Evolutionary conservation across 352 stramenopile genomes (phyloP).

Genomic region (Pythium phragmiticola): DNA sequence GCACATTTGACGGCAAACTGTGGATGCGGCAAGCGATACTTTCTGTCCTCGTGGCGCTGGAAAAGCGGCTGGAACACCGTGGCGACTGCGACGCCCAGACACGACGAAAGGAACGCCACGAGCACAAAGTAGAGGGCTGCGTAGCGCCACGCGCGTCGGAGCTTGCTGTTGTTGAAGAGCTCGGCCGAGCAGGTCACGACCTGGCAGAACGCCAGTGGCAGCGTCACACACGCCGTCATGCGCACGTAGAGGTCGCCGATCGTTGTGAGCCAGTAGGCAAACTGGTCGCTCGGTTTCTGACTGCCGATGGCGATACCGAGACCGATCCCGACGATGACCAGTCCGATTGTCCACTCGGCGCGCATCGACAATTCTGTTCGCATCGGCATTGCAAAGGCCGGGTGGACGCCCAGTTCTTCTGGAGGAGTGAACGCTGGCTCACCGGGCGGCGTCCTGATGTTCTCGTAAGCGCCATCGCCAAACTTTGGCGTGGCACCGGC

Average conservation of each 20-base stretch:
- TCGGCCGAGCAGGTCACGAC: constrained; percentile 54
- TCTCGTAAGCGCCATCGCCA: constrained; percentile 39
- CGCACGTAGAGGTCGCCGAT: constrained; percentile 58
- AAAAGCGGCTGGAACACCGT: constrained; percentile 34
- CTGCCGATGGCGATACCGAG: constrained; percentile 37
- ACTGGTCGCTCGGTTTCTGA: constrained; percentile 28
- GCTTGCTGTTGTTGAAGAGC: constrained; percentile 38
- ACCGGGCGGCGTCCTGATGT: constrained; percentile 50
- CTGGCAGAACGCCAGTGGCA: constrained; percentile 66
- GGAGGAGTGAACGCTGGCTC: constrained; percentile 38
- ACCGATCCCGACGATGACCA: constrained; percentile 40
- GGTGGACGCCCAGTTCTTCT: constrained; percentile 21
- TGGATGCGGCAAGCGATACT: constrained; percentile 32
- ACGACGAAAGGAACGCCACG: constrained; percentile 30
- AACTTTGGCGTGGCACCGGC: constrained; percentile 23
- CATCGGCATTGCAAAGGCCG: constrained; percentile 12
- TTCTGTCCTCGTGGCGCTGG: constrained; percentile 23
- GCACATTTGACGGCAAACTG: constrained; percentile 63
- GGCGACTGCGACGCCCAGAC: constrained; percentile 32
- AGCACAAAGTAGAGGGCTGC: constrained; percentile 38
- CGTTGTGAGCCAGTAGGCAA: constrained; percentile 59
- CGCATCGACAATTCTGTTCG: constrained; percentile 39
- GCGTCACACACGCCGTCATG: constrained; percentile 48
- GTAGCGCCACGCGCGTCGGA: constrained; percentile 47
- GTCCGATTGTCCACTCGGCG: constrained; percentile 36